Base-by-base conservation (phyloP, 2,329 filamentous ascomycete genomes). In the Fusarium austroafricanum region DNA sequence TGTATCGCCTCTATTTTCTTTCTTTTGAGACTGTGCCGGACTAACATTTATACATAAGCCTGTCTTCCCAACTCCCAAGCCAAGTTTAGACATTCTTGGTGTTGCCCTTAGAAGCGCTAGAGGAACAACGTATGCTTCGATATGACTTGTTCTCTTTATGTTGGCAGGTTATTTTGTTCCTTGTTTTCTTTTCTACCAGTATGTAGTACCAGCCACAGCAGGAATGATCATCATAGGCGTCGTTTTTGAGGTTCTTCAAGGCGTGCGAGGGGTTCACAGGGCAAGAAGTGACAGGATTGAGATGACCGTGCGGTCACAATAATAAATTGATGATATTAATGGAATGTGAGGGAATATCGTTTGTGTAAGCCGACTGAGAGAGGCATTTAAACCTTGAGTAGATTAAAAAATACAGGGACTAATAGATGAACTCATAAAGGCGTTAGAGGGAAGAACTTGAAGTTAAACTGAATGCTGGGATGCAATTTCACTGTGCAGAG, bases 101-200 rank as follows among this genome's bases (percentile, higher is more conserved):
- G 20, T 57, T 50, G 28, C 51, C n/a, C 51, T 64, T 10, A 39
- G 18, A 20, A 56, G 23, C 15, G 44, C 44, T n/a, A 57, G 26
- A 51, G 18, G 44, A 20, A 29, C 35, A 21, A 51, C 51, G 7
- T 58, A 51, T 39, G 23, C 33, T 31, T 39, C 28, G 10, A 64
- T 63, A 20, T 28, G 50, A 7, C 17, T 40, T 14, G 15, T 40
- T n/a, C 33, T 65, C 14, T 45, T 59, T 11, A 40, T 65, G 15
- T 18, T 35, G 21, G 42, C 33, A 9, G 61, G 37, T 5, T 31
- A 45, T 15, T 40, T 54, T 15, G 61, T 49, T 28, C 9, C 28
- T n/a, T 44, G 39, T 28, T 47, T 60, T 40, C 44, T 65, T 26
- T 45, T 60, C 20, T 60, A 60, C 15, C 37, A 65, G 21, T 54